Evolutionary conservation across 257 asterid species (phyloP).

Genomic region (Rehmannia glutinosa): DNA sequence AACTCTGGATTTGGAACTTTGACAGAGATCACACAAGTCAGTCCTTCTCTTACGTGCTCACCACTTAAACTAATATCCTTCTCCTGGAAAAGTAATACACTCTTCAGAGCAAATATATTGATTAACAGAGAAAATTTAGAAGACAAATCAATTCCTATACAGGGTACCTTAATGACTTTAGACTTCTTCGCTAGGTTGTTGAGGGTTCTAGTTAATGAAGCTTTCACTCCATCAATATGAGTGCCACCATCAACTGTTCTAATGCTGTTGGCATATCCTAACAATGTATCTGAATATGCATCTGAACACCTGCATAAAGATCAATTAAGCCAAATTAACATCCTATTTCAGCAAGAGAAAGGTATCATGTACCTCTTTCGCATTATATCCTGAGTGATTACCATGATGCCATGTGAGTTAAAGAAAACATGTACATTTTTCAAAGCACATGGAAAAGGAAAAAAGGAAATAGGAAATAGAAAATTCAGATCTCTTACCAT

Average conservation of each 20-base stretch:
- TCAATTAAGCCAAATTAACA: constrained; percentile 12
- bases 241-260: constrained; percentile 97
- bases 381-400: neutral
- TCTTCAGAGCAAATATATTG: constrained; percentile 6
- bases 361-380: neutral
- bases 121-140: neutral
- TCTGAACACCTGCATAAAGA: constrained; percentile 77
- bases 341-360: neutral
- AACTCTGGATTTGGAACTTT: constrained; percentile 95
- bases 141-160: neutral
- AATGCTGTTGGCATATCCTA: constrained; percentile 98
- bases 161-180: constrained; percentile 72
- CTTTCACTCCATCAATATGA: constrained; percentile 92
- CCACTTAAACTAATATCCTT: constrained; percentile 89
- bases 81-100: constrained; percentile 51
- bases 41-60: constrained; percentile 97
- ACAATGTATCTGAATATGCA: constrained; percentile 84
- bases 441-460: neutral
- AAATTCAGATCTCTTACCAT: constrained; percentile 50
- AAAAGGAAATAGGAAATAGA: neutral
- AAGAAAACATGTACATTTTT: neutral
- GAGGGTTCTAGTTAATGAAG: constrained; percentile 83
- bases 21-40: constrained; percentile 90
- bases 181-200: constrained; percentile 90
- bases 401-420: neutral